Conservation (phyloP, 768 basidiomycete species). For the Rubroboletus satanas region DNA sequence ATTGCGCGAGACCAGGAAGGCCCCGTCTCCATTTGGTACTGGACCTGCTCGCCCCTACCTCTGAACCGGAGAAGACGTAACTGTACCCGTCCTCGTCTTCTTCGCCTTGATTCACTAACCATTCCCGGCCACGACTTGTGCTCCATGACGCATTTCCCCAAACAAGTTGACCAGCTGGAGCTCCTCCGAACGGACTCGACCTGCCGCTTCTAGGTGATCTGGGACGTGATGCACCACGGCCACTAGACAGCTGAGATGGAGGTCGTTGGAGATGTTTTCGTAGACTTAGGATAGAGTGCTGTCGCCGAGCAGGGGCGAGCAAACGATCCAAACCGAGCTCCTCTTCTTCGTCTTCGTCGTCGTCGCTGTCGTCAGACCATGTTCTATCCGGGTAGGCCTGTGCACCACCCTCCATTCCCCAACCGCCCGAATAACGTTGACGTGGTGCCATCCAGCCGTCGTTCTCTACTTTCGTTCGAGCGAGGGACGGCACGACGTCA, state of each 20-base stretch:
- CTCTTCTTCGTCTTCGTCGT: conserved; percentile 41
- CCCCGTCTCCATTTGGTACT: conserved; percentile 30
- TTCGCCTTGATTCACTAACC: conserved; percentile 27
- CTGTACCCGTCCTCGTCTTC: conserved; percentile 28
- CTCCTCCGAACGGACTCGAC: conserved; percentile 14
- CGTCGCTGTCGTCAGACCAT: conserved; percentile 27
- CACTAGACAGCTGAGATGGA: conserved; percentile 4
- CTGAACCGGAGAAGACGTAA: conserved; percentile 22
- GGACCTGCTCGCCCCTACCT: conserved; percentile 11
- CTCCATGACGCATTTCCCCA: conserved; percentile 24
- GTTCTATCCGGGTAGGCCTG: conserved; percentile 10
- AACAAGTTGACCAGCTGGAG: conserved; percentile 4
- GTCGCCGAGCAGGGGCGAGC: conserved; percentile 66
- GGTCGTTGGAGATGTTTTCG: conserved; percentile 52
- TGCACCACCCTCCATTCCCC: conserved; percentile 26
- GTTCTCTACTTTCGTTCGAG: conserved; percentile 57
- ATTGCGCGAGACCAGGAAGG: conserved; percentile 33
- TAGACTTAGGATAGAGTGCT: conserved; percentile 70
- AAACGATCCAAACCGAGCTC: conserved; percentile 65
- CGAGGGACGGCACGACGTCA: conserved; percentile 53
- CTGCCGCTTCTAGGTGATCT: conserved; percentile 18
- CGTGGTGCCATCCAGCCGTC: conserved; percentile 46
- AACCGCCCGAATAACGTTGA: conserved; percentile 33
- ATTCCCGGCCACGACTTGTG: conserved; percentile 19
- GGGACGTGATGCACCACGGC: conserved; percentile 11